phyloP scores from a whole-genome alignment of 192 early-diverging fungal species.

The Coemansia sp. region DNA sequence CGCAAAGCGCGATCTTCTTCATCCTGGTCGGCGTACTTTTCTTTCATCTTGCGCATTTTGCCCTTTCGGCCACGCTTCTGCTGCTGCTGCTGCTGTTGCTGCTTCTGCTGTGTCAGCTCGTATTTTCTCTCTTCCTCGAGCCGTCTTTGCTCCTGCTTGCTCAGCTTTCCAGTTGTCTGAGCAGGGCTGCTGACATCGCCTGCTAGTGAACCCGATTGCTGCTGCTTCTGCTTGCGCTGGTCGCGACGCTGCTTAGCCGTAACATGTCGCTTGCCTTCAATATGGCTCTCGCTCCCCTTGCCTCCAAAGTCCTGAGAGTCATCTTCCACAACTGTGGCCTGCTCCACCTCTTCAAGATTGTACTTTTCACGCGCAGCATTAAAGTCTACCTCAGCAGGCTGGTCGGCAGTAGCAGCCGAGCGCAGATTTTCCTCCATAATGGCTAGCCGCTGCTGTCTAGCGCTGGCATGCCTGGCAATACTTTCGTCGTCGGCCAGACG shows the following conservation, averaged over 20 bases:
- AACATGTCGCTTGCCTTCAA: constrained; percentile 45
- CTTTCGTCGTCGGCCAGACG: constrained; percentile 77
- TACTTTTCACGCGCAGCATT: constrained; percentile 46
- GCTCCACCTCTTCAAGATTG: constrained; percentile 53
- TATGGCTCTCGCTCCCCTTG: background rate
- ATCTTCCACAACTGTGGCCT: constrained; percentile 21
- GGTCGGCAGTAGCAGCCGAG: background rate
- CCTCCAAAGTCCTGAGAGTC: constrained; percentile 7
- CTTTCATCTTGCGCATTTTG: constrained; percentile 89
- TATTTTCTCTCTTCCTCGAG: constrained; percentile 35
- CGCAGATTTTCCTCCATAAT: constrained; percentile 36
- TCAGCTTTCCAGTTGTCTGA: constrained; percentile 11
- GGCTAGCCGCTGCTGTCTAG: constrained; percentile 57
- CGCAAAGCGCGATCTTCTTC: constrained; percentile 86
- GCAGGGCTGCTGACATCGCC: background rate
- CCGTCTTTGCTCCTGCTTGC: constrained; percentile 41
- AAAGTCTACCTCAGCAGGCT: constrained; percentile 21
- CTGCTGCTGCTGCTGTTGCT: constrained; percentile 28
- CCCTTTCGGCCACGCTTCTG: constrained; percentile 79
- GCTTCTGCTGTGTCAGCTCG: constrained; percentile 20
- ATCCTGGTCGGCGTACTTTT: constrained; percentile 89
- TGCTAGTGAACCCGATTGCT: background rate
- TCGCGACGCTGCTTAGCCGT: constrained; percentile 85
- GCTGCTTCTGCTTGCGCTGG: constrained; percentile 61
- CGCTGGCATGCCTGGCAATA: constrained; percentile 66